phyloP scores from a whole-genome alignment of 495 filamentous ascomycete species.

The Chaetomium tenue region DNA sequence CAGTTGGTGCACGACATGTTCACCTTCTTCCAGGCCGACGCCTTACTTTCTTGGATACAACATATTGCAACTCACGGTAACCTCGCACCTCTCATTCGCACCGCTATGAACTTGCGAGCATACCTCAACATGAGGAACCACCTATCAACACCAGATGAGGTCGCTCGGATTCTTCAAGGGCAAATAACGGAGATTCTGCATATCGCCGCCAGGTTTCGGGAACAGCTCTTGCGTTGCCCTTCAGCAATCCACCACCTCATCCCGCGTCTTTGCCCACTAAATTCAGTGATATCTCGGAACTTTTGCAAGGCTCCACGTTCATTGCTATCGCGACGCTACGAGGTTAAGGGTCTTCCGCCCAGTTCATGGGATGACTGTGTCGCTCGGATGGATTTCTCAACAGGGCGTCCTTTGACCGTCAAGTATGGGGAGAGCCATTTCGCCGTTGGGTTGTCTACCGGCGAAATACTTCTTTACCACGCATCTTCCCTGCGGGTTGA shows the following conservation, averaged over 20 bases:
- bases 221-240: slow-evolving; percentile 32
- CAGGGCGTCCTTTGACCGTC: slow-evolving; percentile 19
- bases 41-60: slow-evolving; percentile 36
- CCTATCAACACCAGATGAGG: slow-evolving; percentile 27
- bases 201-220: slow-evolving; percentile 36
- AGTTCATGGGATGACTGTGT: slow-evolving; percentile 38
- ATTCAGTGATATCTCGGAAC: slow-evolving; percentile 29
- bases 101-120: slow-evolving; percentile 33
- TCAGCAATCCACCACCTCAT: slow-evolving; percentile 39
- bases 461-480: slow-evolving; percentile 32
- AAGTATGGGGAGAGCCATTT: slow-evolving; percentile 29
- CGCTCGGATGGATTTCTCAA: slow-evolving; percentile 28
- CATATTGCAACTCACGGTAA: slow-evolving; percentile 26
- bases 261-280: slow-evolving; percentile 36
- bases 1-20: slow-evolving; percentile 22
- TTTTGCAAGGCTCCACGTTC: slow-evolving; percentile 16
- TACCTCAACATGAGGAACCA: slow-evolving; percentile 33
- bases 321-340: background rate
- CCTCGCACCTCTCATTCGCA: slow-evolving; percentile 22
- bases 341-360: slow-evolving; percentile 23
- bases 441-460: slow-evolving; percentile 34
- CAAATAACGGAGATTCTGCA: slow-evolving; percentile 40
- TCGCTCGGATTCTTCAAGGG: slow-evolving; percentile 20
- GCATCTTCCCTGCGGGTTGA: slow-evolving; percentile 27
- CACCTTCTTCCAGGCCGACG: slow-evolving; percentile 26